Percentiles rank a stretch among this genome's conserved stretches.
These are phyloP conservation scores for Conticribra weissflogii DNA, from an alignment of 108 stramenopile species.

Conservation along the genomic window DNA sequence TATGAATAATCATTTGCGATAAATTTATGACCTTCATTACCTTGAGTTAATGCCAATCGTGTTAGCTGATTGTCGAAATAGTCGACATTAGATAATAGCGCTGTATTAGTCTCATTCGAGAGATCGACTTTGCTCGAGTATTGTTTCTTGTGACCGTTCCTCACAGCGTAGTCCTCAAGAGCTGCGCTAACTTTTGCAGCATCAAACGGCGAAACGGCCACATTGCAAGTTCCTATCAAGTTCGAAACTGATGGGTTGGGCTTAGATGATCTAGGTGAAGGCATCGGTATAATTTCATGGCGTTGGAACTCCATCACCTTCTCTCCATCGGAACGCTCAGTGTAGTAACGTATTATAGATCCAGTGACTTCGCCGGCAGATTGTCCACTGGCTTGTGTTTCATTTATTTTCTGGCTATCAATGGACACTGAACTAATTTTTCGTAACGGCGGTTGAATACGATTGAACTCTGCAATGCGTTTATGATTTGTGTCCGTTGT, in stretches of 20 bases:
- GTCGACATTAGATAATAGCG: background rate
- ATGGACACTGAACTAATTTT: too few species aligned
- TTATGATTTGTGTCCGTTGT: background rate
- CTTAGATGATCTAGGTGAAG: constrained; percentile 3
- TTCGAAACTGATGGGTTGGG: background rate
- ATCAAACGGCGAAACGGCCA: constrained; percentile 32
- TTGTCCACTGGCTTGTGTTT: background rate
- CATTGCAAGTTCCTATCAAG: constrained; percentile 2
- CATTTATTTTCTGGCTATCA: background rate
- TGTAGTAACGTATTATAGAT: constrained; percentile 12
- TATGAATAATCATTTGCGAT: too few species aligned
- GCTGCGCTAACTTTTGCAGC: background rate
- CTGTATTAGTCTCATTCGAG: background rate
- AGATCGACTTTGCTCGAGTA: background rate
- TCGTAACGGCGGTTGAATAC: too few species aligned
- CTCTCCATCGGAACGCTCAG: constrained; percentile 25
- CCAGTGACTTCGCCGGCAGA: background rate
- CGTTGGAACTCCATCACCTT: constrained; percentile 5
- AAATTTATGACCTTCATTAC: too few species aligned
- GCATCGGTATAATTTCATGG: constrained; percentile 15
- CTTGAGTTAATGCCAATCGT: background rate
- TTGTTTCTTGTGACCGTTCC: background rate
- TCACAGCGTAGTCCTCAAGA: background rate
- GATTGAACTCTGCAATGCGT: too few species aligned
- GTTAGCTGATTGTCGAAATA: background rate